Conservation (phyloP, 1,284 basidiomycete species). For the Cryptococcus hybrid region DNA sequence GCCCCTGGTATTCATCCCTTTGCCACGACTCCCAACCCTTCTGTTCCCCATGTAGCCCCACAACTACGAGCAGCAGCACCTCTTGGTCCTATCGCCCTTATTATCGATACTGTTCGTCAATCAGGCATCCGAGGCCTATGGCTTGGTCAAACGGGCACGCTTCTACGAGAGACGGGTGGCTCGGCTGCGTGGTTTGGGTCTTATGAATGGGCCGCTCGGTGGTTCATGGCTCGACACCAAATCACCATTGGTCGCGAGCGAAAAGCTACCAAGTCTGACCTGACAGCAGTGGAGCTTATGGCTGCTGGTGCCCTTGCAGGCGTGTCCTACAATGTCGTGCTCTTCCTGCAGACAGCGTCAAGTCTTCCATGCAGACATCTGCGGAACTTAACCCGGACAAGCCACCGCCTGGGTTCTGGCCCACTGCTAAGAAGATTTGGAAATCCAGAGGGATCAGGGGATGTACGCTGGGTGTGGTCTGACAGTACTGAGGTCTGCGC, state of each 20-base stretch:
- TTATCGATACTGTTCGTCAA: slow-evolving; percentile 62
- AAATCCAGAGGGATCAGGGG: slow-evolving; percentile 68
- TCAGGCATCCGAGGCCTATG: slow-evolving; percentile 76
- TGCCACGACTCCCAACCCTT: slow-evolving; percentile 17
- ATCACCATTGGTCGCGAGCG: slow-evolving; percentile 22
- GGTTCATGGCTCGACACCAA: slow-evolving; percentile 56
- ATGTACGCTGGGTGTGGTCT: slow-evolving; percentile 96
- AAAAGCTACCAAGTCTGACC: slow-evolving; percentile 55
- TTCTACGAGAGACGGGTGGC: slow-evolving; percentile 85
- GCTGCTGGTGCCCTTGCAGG: slow-evolving; percentile 83
- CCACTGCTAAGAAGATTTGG: slow-evolving; percentile 74
- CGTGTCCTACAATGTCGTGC: slow-evolving; percentile 75
- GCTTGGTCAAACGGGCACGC: slow-evolving; percentile 81
- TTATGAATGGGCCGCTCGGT: slow-evolving; percentile 69
- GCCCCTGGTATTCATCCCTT: slow-evolving; percentile 13
- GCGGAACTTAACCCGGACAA: slow-evolving; percentile 71
- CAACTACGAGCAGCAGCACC: slow-evolving; percentile 12
- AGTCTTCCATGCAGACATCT: slow-evolving; percentile 92
- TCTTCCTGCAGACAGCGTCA: slow-evolving; percentile 90
- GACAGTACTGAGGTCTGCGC: slow-evolving; percentile 81
- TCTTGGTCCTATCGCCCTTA: slow-evolving; percentile 68
- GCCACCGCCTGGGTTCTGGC: slow-evolving; percentile 59
- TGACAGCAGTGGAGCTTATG: slow-evolving; percentile 77
- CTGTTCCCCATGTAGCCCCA: slow-evolving; percentile 32
- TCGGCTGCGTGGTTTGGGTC: slow-evolving; percentile 82